Percentiles rank a stretch among this genome's conserved stretches.
phyloP scores from a whole-genome alignment of 2,329 filamentous ascomycete genomes.

The Talaromyces sp. region DNA sequence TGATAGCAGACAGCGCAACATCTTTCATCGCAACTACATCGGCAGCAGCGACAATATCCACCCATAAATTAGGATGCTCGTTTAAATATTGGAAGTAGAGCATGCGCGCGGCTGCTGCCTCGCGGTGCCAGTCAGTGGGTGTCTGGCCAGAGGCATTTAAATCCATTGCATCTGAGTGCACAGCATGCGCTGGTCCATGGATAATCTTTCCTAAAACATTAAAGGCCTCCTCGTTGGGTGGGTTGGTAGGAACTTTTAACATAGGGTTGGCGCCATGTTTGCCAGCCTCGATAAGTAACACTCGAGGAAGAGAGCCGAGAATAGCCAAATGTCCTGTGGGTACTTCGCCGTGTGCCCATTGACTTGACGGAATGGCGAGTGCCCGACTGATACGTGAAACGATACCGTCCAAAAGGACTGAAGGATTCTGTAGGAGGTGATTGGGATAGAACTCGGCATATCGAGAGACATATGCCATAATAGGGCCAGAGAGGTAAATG shows the following conservation, averaged over 20 bases:
- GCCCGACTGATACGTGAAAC: constrained; percentile 51
- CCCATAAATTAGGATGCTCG: constrained; percentile 55
- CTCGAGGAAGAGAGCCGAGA: constrained; percentile 60
- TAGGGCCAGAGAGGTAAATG: constrained; percentile 56
- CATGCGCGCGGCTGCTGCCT: constrained; percentile 57
- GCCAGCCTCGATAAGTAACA: constrained; percentile 52
- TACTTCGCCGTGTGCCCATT: constrained; percentile 58
- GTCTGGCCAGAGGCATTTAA: constrained; percentile 36
- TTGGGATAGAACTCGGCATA: constrained; percentile 60
- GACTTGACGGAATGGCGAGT: constrained; percentile 47
- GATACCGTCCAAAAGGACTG: constrained; percentile 48
- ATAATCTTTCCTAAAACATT: constrained; percentile 60
- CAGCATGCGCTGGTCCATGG: constrained; percentile 50
- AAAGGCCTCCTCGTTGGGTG: constrained; percentile 57
- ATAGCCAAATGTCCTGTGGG: constrained; percentile 60
- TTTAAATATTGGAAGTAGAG: constrained; percentile 59
- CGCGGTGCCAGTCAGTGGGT: constrained; percentile 45
- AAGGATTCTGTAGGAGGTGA: constrained; percentile 52
- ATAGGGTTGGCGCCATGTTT: constrained; percentile 48
- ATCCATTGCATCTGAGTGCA: constrained; percentile 31
- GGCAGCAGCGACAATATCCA: constrained; percentile 55
- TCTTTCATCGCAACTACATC: constrained; percentile 61
- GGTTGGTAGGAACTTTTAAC: constrained; percentile 54
- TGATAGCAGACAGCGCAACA: constrained; percentile 57
- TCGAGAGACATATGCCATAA: constrained; percentile 60